Conservation (phyloP, 805 yeast species). For the Torulaspora maleeae region DNA sequence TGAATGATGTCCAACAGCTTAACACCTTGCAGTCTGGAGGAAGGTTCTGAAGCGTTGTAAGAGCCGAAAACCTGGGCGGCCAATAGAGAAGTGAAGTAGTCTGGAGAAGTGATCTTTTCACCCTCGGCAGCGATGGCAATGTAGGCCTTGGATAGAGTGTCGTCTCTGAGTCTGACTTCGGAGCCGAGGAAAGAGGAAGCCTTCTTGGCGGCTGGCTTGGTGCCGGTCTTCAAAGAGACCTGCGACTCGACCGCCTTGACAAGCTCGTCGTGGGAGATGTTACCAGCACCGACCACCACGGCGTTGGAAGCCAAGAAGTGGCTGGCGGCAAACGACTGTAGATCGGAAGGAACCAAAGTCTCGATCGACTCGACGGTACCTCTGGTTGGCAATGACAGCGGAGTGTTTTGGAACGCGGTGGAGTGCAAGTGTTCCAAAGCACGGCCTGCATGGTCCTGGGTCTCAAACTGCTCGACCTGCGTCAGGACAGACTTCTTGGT, state of each 20-base stretch:
- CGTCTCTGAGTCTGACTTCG: constrained; percentile 84
- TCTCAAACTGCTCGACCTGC: constrained; percentile 53
- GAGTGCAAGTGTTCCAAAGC: constrained; percentile 73
- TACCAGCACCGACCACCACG: constrained; percentile 67
- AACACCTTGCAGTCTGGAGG: constrained; percentile 56
- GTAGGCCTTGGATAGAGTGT: constrained; percentile 76
- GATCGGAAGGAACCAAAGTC: constrained; percentile 54
- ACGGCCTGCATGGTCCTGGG: constrained; percentile 46
- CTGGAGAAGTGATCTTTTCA: constrained; percentile 58
- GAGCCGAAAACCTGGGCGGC: constrained; percentile 62
- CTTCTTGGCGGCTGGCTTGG: constrained; percentile 47
- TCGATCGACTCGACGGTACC: constrained; percentile 68
- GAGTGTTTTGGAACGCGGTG: constrained; percentile 83
- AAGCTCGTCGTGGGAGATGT: constrained; percentile 61
- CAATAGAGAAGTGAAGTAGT: constrained; percentile 66
- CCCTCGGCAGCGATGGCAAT: constrained; percentile 71
- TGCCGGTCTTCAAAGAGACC: constrained; percentile 41
- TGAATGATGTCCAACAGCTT: constrained; percentile 64
- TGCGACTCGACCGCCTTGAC: constrained; percentile 57
- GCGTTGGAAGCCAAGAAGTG: constrained; percentile 59
- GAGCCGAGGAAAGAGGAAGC: constrained; percentile 75
- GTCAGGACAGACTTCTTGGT: constrained; percentile 45
- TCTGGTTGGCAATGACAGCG: constrained; percentile 67
- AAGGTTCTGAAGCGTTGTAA: constrained; percentile 51
- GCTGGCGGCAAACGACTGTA: constrained; percentile 50